Evolutionary conservation across 345 rosid species (phyloP), one percentile per base, ranked within the genome.

Genomic region (Excoecaria cochinchinensis): DNA sequence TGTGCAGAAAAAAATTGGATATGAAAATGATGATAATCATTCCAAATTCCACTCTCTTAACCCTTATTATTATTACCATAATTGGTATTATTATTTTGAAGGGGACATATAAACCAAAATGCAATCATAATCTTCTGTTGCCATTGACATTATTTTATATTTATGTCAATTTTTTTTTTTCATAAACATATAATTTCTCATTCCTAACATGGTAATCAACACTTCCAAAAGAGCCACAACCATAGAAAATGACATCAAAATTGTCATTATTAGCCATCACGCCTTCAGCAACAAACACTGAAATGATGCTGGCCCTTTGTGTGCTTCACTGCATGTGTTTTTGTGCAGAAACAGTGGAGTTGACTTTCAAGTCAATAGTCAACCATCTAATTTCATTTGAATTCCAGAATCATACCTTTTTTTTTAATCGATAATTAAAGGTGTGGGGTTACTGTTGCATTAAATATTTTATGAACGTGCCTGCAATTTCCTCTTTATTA

Each of bases 101-200:
- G 90, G 85, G 77, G 87, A 88, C 88, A 86, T 73, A 76, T 83
- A 85, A 88, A 90, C 92, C 91, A 87, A 85, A 83, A 84, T 16
- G 83, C 65, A 84, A 89, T 92, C 85, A 87, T 89, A 39, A 19
- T 81, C 69, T 69, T 64, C 77, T 77, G 78, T 77, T 82, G 80
- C 67, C 75, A 71, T 77, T 81, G 67, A 46, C 69, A 69, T 70
- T 15, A 72, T 70, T 77, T 66, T 73, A 74, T 6, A 36, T 55
- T 31, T 78, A 57, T 59, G 53, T 39, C 8, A 55, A 62, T 57
- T 55, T 22, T 39, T 0, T 4, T 73, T 46, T 24, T 42, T 61
- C 40, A 59, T 15, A 62, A 25, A 61, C 4, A 61, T 4, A 36
- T 4, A 40, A 67, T 25, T 25, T 36, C 5, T 36, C 8, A 10